Evolutionary conservation across 1,139 yeast species (phyloP), one percentile per base, ranked within the genome.

Genomic region (Blastobotrys buckinghamii): DNA sequence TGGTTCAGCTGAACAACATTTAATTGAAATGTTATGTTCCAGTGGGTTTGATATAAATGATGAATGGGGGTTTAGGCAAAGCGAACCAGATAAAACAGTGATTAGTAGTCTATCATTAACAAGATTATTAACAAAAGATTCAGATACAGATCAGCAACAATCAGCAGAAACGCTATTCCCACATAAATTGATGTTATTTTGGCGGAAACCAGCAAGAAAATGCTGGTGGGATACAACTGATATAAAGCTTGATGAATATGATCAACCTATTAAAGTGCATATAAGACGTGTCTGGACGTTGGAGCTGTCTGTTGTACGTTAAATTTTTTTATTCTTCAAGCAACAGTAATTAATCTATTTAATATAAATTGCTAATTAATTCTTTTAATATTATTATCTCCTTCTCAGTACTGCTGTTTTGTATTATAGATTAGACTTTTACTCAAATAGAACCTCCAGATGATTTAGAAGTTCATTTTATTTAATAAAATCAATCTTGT

Each of bases 141-240:
- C 44, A 6, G 42, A 40, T 4, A 44, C 26, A 15, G 50, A 37
- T 34, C 49, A 44, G 12, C 52, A 39, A n/a, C 38, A 43, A 51
- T 40, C 40, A 52, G 67, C 56, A 64, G 67, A 61, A 61, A 62
- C 67, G 60, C 72, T 71, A 27, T 74, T 77, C 47, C 75, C 79
- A 3, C 86, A 92, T 33, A 92, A 94, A 64, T 75, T 94, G 48
- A 74, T 94, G 36, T 72, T 94, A 51, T 94, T 94, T 64, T 94
- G 98, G 98, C 77, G 96, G 55, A 92, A 92, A 63, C 99, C 99
- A 0, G 99, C 99, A 1, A 77, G 98, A 62, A 94, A 94, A 65
- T 94, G 99, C 69, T 94, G 99, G 99, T 94, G 99, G 99, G 84
- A 84, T 45, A 59, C 66, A 19, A 55, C 84, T 59, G 80, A 79